Evolutionary conservation across 2,329 filamentous ascomycete species (phyloP), one percentile per base, ranked within the genome.

Genomic region (Cyclaneusma minus): DNA sequence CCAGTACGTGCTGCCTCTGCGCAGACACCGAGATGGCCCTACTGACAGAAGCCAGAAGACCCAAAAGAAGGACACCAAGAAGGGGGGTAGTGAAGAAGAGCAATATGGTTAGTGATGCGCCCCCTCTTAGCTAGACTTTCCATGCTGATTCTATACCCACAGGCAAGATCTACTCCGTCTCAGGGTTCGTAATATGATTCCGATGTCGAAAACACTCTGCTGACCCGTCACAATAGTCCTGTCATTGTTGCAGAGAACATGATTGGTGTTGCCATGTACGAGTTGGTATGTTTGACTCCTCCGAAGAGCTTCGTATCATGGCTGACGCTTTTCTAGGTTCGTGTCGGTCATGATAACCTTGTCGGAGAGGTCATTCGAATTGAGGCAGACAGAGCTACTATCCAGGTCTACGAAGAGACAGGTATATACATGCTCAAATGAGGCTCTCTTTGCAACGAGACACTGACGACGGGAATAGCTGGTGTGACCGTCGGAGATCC

Each of bases 221-320:
- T 22, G 25, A 27, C 6, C 13, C 19, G 14, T 16, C 23, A 46
- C 41, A 28, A 33, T 28, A 76, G 81, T 41, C 89, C 89, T 49
- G 89, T 98, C 64, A 77, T 98, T 46, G 70, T 98, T 43, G 89
- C 87, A 51, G 87, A 95, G 63, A 76, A 94, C 58, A 93, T 98
- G 85, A 83, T 87, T 50, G 89, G 89, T 55, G 89, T 89, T 68
- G 85, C 89, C 55, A 98, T 98, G 89, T 94, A 95, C 72, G 89
- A 98, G 62, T 67, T 98, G 62, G 84, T 84, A 64, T 43, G 72
- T 54, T 29, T 31, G n/a, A n/a, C n/a, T n/a, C n/a, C n/a, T n/a
- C n/a, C n/a, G n/a, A n/a, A n/a, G n/a, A n/a, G 14, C 13, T 12
- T 30, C 13, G 17, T 24, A 7, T 16, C 21, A 11, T 16, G 8